Base-by-base conservation (phyloP, 371 early-diverging fungal genomes). In the Antonospora locustae region DNA sequence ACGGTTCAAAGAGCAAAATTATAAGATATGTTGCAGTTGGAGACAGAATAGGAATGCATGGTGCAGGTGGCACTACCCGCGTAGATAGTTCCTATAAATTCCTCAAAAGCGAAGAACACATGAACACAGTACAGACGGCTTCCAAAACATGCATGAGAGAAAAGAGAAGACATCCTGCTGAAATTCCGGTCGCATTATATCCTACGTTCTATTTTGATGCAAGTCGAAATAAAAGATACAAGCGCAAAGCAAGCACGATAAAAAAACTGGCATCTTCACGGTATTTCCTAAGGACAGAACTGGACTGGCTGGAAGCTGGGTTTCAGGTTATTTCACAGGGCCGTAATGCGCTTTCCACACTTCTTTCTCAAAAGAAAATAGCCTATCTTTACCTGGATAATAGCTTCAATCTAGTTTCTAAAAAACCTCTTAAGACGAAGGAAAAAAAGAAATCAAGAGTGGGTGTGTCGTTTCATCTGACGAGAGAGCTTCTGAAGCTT, bases 281-380 rank as follows among this genome's bases (percentile, higher is more conserved):
- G 73, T 94, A 92, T 73, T 95, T 92, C 81, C 90, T 90, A 71
- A 80, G 81, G 2, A 90, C 95, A 5, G 86, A 89, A 63, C 78
- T 95, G 19, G 92, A 91, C 74, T 97, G 96, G 95, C 87, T 90
- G 24, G 95, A 94, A 76, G 90, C 88, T 22, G 91, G 93, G 51
- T 75, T 92, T 38, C 91, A 92, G 72, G 84, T 94, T 17, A 84
- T 88, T 63, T 81, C 87, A n/a, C 92, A 91, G 74, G 94, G 93
- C 48, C 86, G 88, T 76, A 90, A 88, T 70, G 90, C 95, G 90
- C 79, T 97, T 55, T 92, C 90, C 67, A 78, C 93, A 29, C 73
- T 93, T 55, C 87, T 95, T 67, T 89, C 88, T 74, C 83, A 92
- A 61, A 92, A 60, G 52, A 92, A 78, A 87, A 39, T 93, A 62